These are phyloP conservation scores for Bimuria novae-zelandiae DNA, from an alignment of 2,329 filamentous ascomycete species.

Conservation along the genomic window DNA sequence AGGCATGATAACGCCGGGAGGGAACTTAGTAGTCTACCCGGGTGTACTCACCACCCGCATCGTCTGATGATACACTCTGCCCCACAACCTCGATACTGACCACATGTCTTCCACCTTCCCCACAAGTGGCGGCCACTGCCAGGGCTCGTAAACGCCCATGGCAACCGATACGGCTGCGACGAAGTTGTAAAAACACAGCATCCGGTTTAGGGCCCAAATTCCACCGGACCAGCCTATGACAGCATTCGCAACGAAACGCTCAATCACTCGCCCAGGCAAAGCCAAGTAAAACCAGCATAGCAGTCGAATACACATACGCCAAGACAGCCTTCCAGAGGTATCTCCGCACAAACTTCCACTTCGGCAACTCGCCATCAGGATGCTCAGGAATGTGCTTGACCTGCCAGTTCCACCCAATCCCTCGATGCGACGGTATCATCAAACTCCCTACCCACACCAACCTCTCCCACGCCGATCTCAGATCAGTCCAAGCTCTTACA, in stretches of 20 bases:
- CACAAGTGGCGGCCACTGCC: slow-evolving; percentile 12
- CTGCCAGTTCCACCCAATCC: slow-evolving; percentile 13
- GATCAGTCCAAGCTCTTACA: background rate
- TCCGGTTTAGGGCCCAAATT: slow-evolving; percentile 5
- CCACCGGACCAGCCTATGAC: slow-evolving; percentile 9
- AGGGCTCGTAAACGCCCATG: slow-evolving; percentile 6
- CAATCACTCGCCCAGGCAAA: background rate
- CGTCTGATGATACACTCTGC: slow-evolving; percentile 9
- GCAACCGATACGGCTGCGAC: slow-evolving; percentile 3
- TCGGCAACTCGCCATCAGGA: background rate
- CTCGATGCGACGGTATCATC: slow-evolving; percentile 6
- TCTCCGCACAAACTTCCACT: background rate
- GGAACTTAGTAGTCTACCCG: no score
- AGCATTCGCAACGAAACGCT: background rate
- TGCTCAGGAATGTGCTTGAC: slow-evolving; percentile 6
- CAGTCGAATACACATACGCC: background rate
- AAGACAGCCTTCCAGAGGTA: background rate
- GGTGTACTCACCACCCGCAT: slow-evolving; percentile 11
- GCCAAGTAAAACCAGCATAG: slow-evolving; percentile 1
- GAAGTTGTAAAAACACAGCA: slow-evolving; percentile 7
- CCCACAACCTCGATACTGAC: slow-evolving; percentile 12
- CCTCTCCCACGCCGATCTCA: background rate
- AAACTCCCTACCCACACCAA: background rate
- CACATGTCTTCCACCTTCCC: background rate
- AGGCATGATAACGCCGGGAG: no score